These are phyloP conservation scores for Myriosclerotinia scirpicola DNA, from an alignment of 2,329 filamentous ascomycete species.

Conservation along the genomic window DNA sequence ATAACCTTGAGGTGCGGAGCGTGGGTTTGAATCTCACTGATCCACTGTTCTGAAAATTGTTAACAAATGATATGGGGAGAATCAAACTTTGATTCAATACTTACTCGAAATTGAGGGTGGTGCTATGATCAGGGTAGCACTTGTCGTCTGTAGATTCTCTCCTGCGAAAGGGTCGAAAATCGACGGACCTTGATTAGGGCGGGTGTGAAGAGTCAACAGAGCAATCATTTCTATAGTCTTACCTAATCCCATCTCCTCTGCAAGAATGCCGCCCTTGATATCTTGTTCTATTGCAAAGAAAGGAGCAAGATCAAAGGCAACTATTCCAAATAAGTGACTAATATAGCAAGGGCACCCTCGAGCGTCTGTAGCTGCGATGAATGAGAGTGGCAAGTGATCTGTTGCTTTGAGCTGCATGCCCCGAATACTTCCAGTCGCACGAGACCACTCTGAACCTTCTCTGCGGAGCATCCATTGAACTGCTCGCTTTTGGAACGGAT, in stretches of 20 bases:
- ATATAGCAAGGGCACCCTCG: conserved; percentile 52
- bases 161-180: conserved; percentile 45
- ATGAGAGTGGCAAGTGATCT: conserved; percentile 44
- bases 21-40: conserved; percentile 58
- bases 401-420: background rate
- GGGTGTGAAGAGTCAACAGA: conserved; percentile 64
- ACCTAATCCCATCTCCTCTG: conserved; percentile 81
- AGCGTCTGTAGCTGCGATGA: conserved; percentile 47
- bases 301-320: conserved; percentile 50
- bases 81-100: background rate
- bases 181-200: conserved; percentile 33
- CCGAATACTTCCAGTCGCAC: conserved; percentile 20
- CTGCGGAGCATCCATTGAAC: conserved; percentile 68
- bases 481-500: conserved; percentile 70
- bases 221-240: conserved; percentile 77
- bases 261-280: conserved; percentile 53
- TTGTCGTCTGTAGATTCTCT: conserved; percentile 48
- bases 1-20: conserved; percentile 57
- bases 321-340: conserved; percentile 63
- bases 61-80: background rate
- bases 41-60: conserved; percentile 54
- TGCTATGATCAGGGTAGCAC: conserved; percentile 62
- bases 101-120: conserved; percentile 50
- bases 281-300: conserved; percentile 47
- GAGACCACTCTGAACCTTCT: conserved; percentile 58